Base-by-base conservation (phyloP, 768 basidiomycete species). In the Gloeophyllum trabeum region DNA sequence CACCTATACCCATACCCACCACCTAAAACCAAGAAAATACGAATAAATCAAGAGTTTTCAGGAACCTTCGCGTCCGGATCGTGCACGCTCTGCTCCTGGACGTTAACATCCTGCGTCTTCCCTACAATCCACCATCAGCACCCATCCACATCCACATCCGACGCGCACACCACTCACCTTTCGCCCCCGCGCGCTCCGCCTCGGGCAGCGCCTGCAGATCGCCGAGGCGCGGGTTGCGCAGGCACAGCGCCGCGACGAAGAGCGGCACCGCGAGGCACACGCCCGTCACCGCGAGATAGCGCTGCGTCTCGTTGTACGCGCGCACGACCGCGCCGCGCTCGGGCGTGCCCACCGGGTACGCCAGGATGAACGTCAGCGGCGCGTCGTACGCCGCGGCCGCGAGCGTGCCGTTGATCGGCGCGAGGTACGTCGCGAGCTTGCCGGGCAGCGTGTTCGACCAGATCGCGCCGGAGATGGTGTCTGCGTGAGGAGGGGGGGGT, bases 301-400 rank as follows among this genome's bases (percentile, higher is more conserved):
- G 28, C 34, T 43, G 42, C 18, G 42, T 37, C n/a, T 43, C 30
- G 13, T 43, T 43, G 35, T 43, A 43, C 30, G 42, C 34, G 5
- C 18, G 30, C 14, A 43, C 34, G 21, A 43, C 10, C 16, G 42
- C 35, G 21, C 23, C 35, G 14, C 35, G 28, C 42, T 43, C 42
- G 6, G 34, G 1, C 5, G 19, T 39, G 32, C 42, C 35, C 20
- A 43, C 20, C 30, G 18, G 10, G 28, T 43, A 43, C 20, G 21
- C 10, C 7, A 43, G 18, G 20, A 21, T 35, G 22, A 28, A 2
- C 13, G 26, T 12, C 5, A 41, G 22, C 14, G 24, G 25, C n/a
- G 20, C 5, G n/a, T n/a, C 5, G 19, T 25, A 26, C 28, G 16
- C 28, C 28, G 7, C 28, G 10, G 28, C 28, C 28, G 28, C 28